These are phyloP conservation scores for Sclerotiophoma versabilis DNA, from an alignment of 2,329 filamentous ascomycete species.

Conservation along the genomic window DNA sequence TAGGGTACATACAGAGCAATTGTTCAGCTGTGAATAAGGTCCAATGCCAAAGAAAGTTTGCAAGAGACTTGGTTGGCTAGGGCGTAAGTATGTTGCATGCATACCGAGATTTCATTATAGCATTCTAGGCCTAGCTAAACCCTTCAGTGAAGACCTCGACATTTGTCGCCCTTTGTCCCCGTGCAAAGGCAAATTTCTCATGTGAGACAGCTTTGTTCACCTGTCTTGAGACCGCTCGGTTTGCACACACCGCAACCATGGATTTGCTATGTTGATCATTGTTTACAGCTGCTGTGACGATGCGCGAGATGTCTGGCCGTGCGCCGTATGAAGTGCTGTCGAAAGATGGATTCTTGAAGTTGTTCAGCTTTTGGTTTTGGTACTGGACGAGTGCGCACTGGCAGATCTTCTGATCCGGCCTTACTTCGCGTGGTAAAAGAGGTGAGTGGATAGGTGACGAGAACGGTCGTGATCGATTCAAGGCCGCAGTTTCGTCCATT, in stretches of 20 bases:
- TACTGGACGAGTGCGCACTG: constrained; percentile 27
- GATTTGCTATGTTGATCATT: constrained; percentile 8
- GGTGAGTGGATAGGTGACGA: constrained; percentile 1
- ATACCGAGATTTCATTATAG: no score
- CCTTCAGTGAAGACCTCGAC: constrained; percentile 31
- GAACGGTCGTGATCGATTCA: constrained; percentile 3
- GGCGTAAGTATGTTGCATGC: no score
- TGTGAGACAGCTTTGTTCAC: constrained; percentile 22
- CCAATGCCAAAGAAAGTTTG: no score
- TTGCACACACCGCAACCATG: constrained; percentile 37
- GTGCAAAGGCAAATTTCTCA: constrained; percentile 31
- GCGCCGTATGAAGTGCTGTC: constrained; percentile 16
- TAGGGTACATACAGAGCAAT: no score
- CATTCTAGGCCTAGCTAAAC: constrained; percentile 17
- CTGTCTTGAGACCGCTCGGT: constrained; percentile 15
- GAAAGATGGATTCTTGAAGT: constrained; percentile 8
- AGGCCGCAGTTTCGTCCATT: constrained; percentile 7
- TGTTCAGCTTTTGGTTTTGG: constrained; percentile 17
- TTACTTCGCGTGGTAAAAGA: neutral
- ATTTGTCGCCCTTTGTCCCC: constrained; percentile 18
- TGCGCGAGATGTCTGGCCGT: constrained; percentile 22
- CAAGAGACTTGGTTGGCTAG: no score
- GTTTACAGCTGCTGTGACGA: constrained; percentile 10
- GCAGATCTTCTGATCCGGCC: constrained; percentile 10
- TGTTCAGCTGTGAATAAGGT: no score